Conservation (phyloP, 371 early-diverging fungal genomes). For the Batkoa obscura region DNA sequence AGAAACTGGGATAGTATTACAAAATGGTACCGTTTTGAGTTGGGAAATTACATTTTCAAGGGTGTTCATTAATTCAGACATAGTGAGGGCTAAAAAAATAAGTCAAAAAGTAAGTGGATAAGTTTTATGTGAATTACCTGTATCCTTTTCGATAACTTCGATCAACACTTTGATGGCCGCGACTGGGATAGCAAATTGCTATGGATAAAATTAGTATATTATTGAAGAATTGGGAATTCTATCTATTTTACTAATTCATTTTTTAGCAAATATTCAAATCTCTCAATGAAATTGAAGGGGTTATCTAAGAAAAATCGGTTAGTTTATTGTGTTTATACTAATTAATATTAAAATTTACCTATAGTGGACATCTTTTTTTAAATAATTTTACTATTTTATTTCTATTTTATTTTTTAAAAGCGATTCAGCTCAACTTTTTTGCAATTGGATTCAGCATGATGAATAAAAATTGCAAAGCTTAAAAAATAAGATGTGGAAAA, state of each 20-base stretch:
- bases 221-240: neutral
- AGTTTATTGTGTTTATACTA: too few species aligned
- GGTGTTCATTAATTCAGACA: conserved; percentile 70
- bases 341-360: too few species aligned
- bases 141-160: conserved; percentile 45
- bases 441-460: too few species aligned
- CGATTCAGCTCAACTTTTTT: too few species aligned
- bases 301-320: too few species aligned
- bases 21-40: conserved; percentile 31
- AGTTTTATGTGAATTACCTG: conserved; percentile 19
- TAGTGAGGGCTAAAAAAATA: conserved; percentile 37
- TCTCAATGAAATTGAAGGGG: too few species aligned
- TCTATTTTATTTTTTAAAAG: too few species aligned
- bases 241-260: neutral
- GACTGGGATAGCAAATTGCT: conserved; percentile 74
- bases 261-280: neutral
- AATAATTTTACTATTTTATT: too few species aligned
- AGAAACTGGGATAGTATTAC: conserved; percentile 40
- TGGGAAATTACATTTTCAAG: conserved; percentile 42
- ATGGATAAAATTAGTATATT: neutral
- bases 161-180: conserved; percentile 68
- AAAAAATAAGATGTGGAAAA: too few species aligned
- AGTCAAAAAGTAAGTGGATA: neutral
- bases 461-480: too few species aligned
- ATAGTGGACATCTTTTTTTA: too few species aligned